Evolutionary conservation across 495 filamentous ascomycete genomes (phyloP), one percentile per base, ranked within the genome.

Genomic region (Hypoxylon rickii): DNA sequence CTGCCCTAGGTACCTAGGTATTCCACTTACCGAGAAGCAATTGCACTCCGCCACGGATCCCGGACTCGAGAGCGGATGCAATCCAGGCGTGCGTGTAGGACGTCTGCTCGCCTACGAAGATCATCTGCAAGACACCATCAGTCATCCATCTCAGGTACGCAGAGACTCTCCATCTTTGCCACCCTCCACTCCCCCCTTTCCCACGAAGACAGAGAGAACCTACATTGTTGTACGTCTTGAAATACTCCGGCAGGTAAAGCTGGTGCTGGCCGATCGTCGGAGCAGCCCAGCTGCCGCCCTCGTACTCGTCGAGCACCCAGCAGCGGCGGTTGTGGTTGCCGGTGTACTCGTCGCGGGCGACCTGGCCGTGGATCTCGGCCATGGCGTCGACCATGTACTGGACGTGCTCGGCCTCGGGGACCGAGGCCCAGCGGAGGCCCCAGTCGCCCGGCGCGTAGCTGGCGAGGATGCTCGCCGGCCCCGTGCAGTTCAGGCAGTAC

Each of bases 11-110:
- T 24, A 3, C 16, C 7, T 29, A 38, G 2, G 18, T 5, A 41
- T 10, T 16, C 17, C 0, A 45, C 42, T 50, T 16, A 65, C 68
- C 83, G 1, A 89, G 74, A 52, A 88, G 65, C 45, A 88, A 54
- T 63, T 89, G 86, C 12, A 84, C 80, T 5, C 80, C 81, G 0
- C 85, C 86, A 0, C 86, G 71, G 16, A 88, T 83, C 0, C 83
- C 86, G 15, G 80, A 84, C 64, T 89, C 86, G 20, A 89, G 66
- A 4, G 86, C 86, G 2, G 79, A 80, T 18, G 84, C 83, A 39
- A 89, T 87, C 86, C 86, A 89, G 3, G 85, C 85, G 63, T 88
- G 86, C n/a, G 86, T 88, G 67, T 86, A 88, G 39, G 79, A 82
- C 0, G 86, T 89, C 64, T 88, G 86, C 69, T 89, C 86, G 12